phyloP scores from a whole-genome alignment of 768 basidiomycete genomes.

The Chiua virens region DNA sequence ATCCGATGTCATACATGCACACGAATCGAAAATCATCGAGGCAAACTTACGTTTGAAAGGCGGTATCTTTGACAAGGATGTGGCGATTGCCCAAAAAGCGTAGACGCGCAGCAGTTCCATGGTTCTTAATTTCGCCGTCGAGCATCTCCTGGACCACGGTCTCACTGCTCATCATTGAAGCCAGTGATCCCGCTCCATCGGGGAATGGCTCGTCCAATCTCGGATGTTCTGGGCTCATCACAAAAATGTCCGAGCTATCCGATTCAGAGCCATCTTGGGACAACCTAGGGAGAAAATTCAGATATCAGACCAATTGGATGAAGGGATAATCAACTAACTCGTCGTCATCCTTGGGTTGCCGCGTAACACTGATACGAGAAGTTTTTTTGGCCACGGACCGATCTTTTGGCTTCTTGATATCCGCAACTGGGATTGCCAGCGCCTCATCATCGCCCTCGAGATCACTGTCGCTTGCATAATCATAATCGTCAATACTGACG shows the following conservation, averaged over 20 bases:
- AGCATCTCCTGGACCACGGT: not conserved
- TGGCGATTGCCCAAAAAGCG: constrained; percentile 10
- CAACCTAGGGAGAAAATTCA: constrained; percentile 2
- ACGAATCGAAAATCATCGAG: not conserved
- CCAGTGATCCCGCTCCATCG: not conserved
- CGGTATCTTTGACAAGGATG: constrained; percentile 24
- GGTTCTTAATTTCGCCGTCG: not conserved
- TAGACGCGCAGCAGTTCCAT: not conserved
- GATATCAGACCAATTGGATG: not conserved
- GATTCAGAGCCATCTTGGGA: constrained; percentile 16
- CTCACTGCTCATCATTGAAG: not conserved
- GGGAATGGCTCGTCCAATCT: not conserved
- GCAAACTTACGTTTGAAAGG: constrained; percentile 24
- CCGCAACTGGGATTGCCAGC: not conserved
- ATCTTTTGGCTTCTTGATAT: not conserved
- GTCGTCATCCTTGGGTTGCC: constrained; percentile 7
- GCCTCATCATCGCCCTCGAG: constrained; percentile 30
- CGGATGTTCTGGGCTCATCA: constrained; percentile 11
- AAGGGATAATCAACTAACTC: not conserved
- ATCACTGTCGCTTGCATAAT: constrained; percentile 34
- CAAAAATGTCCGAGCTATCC: constrained; percentile 17
- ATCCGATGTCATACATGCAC: not conserved
- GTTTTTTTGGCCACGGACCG: not conserved
- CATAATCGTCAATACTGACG: constrained; percentile 21
- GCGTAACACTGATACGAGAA: not conserved